Conservation (phyloP, 176 grass and related monocot species). For the Oryza brachyantha region DNA sequence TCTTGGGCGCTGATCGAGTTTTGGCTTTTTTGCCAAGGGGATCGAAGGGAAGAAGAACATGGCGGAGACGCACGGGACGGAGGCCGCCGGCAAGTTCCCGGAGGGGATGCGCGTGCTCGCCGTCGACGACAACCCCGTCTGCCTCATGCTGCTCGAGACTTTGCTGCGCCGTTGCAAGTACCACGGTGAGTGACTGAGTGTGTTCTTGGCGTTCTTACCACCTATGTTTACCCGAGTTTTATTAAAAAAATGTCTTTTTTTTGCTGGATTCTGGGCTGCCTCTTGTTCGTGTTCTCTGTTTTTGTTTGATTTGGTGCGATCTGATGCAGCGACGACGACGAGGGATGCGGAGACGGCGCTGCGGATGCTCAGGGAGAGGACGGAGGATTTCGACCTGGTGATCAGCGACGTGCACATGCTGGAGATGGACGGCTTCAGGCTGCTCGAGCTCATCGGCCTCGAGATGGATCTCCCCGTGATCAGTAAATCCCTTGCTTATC, state of each 20-base stretch:
- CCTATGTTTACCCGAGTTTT: too few relatives aligned
- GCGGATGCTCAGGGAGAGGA: constrained; percentile 47
- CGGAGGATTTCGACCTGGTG: constrained; percentile 49
- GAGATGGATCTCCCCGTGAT: constrained; percentile 80
- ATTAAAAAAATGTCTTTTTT: too few relatives aligned
- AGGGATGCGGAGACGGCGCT: constrained; percentile 28
- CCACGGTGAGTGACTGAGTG: constrained; percentile 40
- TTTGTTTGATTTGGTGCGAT: neutral
- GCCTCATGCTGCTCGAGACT: constrained; percentile 7
- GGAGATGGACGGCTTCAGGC: constrained; percentile 67
- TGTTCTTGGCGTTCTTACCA: neutral
- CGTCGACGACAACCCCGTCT: constrained; percentile 27
- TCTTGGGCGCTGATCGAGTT: neutral
- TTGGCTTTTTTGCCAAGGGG: neutral
- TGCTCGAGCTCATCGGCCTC: constrained; percentile 51
- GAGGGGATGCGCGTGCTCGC: constrained; percentile 41
- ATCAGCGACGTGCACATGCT: constrained; percentile 62
- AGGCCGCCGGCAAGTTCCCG: constrained; percentile 27
- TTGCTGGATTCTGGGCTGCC: neutral
- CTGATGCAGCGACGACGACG: constrained; percentile 46
- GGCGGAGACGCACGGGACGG: neutral
- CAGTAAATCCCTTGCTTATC: constrained; percentile 38
- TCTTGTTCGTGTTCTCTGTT: neutral
- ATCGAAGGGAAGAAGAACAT: neutral
- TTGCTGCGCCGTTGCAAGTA: constrained; percentile 32